phyloP scores from a whole-genome alignment of 148 eudicot species.

The Rhododendron kiyosumense region DNA sequence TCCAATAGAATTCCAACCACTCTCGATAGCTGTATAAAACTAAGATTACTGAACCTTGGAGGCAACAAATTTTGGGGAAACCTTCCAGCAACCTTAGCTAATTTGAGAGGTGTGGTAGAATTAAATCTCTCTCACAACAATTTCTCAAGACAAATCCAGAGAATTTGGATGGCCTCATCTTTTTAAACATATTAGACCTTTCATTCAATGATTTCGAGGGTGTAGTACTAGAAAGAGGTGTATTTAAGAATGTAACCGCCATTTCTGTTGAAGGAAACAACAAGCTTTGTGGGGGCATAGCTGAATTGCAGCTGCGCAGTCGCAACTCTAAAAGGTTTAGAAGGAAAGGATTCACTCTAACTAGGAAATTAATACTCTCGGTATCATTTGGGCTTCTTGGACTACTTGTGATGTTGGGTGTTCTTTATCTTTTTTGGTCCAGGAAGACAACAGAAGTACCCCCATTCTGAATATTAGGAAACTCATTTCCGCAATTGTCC shows the following conservation, averaged over 20 bases:
- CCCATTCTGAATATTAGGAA: not conserved
- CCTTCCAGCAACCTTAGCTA: not conserved
- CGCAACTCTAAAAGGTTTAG: not conserved
- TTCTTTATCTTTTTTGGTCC: not conserved
- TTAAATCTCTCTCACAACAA: slow-evolving; percentile 1
- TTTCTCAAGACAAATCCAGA: not conserved
- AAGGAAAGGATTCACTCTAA: not conserved
- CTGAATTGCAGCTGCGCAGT: not conserved
- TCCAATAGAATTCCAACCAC: not conserved
- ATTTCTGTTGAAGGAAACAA: not conserved
- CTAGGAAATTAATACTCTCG: not conserved
- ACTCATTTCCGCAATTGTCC: not conserved
- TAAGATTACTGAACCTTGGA: not conserved
- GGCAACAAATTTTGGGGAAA: not conserved
- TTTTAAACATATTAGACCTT: not conserved
- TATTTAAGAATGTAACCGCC: not conserved
- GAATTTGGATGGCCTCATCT: not conserved
- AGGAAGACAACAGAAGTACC: not conserved
- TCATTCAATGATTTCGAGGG: slow-evolving; percentile 11
- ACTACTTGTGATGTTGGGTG: not conserved
- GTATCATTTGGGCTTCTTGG: not conserved
- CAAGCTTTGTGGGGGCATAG: not conserved
- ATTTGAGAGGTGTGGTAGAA: not conserved
- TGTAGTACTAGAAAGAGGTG: not conserved
- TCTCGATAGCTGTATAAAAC: not conserved